Evolutionary conservation across 805 yeast genomes (phyloP), one percentile per base, ranked within the genome.

Genomic region (Candida hispaniensis): DNA sequence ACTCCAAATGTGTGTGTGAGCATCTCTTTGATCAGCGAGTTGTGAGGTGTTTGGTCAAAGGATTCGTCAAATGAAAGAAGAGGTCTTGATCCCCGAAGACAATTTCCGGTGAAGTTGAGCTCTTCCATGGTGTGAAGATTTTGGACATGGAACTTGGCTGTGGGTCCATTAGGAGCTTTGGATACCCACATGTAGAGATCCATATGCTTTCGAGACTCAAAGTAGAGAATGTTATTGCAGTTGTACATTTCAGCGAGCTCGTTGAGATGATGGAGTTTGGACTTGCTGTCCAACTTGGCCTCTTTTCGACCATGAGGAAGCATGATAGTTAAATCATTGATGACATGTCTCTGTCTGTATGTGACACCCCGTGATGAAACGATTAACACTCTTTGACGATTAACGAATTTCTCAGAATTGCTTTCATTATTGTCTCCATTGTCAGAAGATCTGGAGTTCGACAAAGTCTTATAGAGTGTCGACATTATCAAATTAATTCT

Each of bases 81-180:
- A 5, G 98, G 98, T 56, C 98, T 73, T 10, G 96, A 83, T 5
- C 98, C 98, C 57, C 79, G 82, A 45, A 91, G 64, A 54, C 95
- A 83, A 62, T 91, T 91, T 34, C 98, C 98, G 8, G 94, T 85
- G 63, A 91, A 91, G 56, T 91, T 86, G 44, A 91, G 66, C 60
- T 91, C 98, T 52, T 86, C 94, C 66, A 85, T 73, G 19, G 97
- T 91, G 59, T 91, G 97, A 61, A 91, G 67, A 60, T 91, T 91
- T 61, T 88, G 95, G 41, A 91, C 70, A 55, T 79, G 91, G 58
- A 91, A 88, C 60, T 91, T 91, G 50, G 81, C 63, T 14, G 96
- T 88, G 41, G 98, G 98, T 1, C 98, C 98, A 56, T 91, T 88
- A 26, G 98, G 98, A 17, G 97, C 91, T 60, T 91, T 88, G 19